These are phyloP conservation scores for Phytophthora melonis DNA, from an alignment of 352 stramenopile species.

Conservation along the genomic window DNA sequence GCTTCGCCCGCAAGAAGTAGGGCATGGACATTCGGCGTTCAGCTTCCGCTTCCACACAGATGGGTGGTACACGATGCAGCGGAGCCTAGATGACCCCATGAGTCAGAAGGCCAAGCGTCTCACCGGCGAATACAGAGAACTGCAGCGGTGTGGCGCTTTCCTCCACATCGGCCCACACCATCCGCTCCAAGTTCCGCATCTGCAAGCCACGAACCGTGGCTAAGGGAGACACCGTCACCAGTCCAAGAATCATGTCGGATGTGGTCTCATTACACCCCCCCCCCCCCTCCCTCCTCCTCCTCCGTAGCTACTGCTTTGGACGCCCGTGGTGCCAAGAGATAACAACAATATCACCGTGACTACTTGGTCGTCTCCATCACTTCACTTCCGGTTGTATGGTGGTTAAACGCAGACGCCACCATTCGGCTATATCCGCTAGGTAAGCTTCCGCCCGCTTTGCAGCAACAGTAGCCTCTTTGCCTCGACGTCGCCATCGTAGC, in stretches of 20 bases:
- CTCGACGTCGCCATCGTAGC: slow-evolving; percentile 30
- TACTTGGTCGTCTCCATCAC: too few species aligned
- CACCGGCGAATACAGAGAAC: slow-evolving; percentile 85
- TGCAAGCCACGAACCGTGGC: slow-evolving; percentile 80
- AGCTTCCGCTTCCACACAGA: slow-evolving; percentile 63
- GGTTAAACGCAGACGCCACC: slow-evolving; percentile 50
- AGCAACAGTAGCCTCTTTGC: slow-evolving; percentile 8
- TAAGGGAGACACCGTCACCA: slow-evolving; percentile 82
- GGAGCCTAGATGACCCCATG: slow-evolving; percentile 78
- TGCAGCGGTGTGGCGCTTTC: slow-evolving; percentile 61
- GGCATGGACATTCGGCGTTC: slow-evolving; percentile 89
- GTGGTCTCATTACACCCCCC: too few species aligned
- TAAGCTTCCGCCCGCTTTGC: slow-evolving; percentile 32
- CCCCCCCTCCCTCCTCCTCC: too few species aligned
- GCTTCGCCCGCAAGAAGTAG: slow-evolving; percentile 76
- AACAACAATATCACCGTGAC: too few species aligned
- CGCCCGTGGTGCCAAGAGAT: too few species aligned
- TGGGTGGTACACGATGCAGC: slow-evolving; percentile 80
- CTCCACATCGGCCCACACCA: slow-evolving; percentile 84
- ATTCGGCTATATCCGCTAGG: slow-evolving; percentile 60
- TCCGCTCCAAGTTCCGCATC: slow-evolving; percentile 90
- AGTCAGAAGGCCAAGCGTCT: slow-evolving; percentile 79
- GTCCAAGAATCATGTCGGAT: too few species aligned
- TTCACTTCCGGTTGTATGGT: not conserved
- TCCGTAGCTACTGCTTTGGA: too few species aligned